Evolutionary conservation across 1,284 basidiomycete genomes (phyloP), one percentile per base, ranked within the genome.

Genomic region (Bjerkandera adusta): DNA sequence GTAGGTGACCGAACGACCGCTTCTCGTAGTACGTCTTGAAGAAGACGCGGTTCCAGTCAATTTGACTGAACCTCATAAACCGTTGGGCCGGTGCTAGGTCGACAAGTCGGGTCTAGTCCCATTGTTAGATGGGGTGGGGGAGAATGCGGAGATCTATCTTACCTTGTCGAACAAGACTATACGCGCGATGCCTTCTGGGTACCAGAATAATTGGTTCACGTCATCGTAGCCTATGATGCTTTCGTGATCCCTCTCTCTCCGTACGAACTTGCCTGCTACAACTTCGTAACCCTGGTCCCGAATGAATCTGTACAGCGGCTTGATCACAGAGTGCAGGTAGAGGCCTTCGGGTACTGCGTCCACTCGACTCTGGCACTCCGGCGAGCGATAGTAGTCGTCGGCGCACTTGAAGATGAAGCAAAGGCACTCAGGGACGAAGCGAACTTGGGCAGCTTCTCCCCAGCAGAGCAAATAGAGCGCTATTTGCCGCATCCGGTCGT

Each of bases 371-470:
- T 99, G 97, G 63, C 97, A 99, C 65, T 99, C 97, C n/a, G 95
- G 88, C 13, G 92, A 96, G 37, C 96, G 94, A 69, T 99, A 99
- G 69, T 98, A 99, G 70, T 99, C 96, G 67, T 99, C 96, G 20
- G 96, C 97, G 63, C 97, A 99, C 74, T 99, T 98, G 89, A 99
- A 99, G 70, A 99, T 97, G 79, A 97, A 99, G 71, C 94, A 97
- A 45, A 98, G 71, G 62, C 92, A 96, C 68, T 99, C 96, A 20
- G 97, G 96, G 34, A 93, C 83, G 68, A 98, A 99, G n/a, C 97
- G 89, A 41, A 99, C 92, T 64, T 98, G 94, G 8, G 96, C 97
- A 0, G 92, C 96, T 68, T 99, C 97, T 54, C 97, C 96, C 96
- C 97, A 99, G 58, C 92, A 92, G 32, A 99, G 80, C 27, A 99